Conservation (phyloP, 2,329 filamentous ascomycete species). For the Byssochlamys sp. region DNA sequence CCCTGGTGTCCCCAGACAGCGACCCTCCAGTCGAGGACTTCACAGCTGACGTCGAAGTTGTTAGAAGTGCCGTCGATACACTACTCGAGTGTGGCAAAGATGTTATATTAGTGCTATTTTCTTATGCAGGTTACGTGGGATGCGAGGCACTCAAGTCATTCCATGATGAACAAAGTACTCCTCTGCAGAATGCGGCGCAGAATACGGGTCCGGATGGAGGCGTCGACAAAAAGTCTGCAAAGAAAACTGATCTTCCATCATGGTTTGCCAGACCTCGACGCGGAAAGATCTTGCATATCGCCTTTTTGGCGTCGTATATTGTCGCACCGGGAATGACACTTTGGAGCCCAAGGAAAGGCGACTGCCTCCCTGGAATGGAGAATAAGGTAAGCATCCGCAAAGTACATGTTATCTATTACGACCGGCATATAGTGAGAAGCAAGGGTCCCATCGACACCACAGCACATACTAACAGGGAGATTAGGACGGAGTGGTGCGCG, state of each 20-base stretch:
- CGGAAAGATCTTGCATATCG: slow-evolving; percentile 5
- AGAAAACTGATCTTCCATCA: neutral
- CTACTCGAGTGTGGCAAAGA: slow-evolving; percentile 8
- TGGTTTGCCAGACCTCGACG: neutral
- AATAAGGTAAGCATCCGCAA: neutral
- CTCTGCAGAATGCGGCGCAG: neutral
- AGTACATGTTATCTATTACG: neutral
- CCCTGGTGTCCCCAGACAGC: slow-evolving; percentile 1
- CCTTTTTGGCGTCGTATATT: slow-evolving; percentile 4
- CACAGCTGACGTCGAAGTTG: slow-evolving; percentile 5
- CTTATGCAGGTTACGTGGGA: slow-evolving; percentile 11
- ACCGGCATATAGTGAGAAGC: neutral
- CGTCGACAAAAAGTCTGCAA: neutral
- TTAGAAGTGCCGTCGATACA: slow-evolving; percentile 6
- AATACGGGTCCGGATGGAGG: neutral
- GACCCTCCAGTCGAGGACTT: slow-evolving; percentile 1
- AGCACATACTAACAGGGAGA: neutral
- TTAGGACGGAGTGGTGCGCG: slow-evolving; percentile 2
- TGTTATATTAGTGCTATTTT: slow-evolving; percentile 11
- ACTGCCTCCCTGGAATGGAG: neutral
- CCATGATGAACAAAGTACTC: slow-evolving; percentile 1
- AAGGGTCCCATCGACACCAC: neutral
- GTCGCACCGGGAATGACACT: neutral
- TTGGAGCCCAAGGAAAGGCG: slow-evolving; percentile 1
- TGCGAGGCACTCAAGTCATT: slow-evolving; percentile 9